These are phyloP conservation scores for Amorphotheca resinae DNA, from an alignment of 495 filamentous ascomycete species.

Conservation along the genomic window DNA sequence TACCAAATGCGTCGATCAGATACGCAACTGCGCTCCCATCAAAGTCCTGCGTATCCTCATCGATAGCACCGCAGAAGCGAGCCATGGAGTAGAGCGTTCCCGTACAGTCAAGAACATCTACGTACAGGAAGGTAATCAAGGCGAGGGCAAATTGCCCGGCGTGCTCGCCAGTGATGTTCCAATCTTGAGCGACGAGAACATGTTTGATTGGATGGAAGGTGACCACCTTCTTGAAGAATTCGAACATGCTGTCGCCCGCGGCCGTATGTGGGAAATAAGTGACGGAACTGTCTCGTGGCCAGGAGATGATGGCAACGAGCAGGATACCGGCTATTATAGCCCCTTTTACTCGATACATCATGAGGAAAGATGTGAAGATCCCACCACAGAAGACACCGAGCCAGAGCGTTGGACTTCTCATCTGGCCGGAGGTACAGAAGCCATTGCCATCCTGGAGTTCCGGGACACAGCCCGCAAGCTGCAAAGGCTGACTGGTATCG, in stretches of 20 bases:
- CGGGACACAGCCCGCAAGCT: conserved; percentile 51
- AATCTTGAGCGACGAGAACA: conserved; percentile 52
- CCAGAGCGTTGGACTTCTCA: conserved; percentile 71
- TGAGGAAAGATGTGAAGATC: conserved; percentile 58
- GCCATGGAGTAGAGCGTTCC: conserved; percentile 79
- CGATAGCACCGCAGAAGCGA: conserved; percentile 59
- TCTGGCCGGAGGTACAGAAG: conserved; percentile 39
- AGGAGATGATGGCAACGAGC: conserved; percentile 72
- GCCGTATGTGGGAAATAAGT: conserved; percentile 65
- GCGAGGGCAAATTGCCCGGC: conserved; percentile 63
- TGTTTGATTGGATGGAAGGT: conserved; percentile 62
- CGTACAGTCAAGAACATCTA: conserved; percentile 69
- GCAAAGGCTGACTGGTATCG: conserved; percentile 42
- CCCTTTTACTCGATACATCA: conserved; percentile 76
- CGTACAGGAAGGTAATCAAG: conserved; percentile 74
- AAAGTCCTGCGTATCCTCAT: conserved; percentile 63
- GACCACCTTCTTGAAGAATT: conserved; percentile 77
- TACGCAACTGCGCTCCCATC: conserved; percentile 69
- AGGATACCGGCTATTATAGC: conserved; percentile 71
- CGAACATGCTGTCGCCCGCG: conserved; percentile 51
- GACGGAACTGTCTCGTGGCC: conserved; percentile 59
- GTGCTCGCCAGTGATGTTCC: conserved; percentile 45
- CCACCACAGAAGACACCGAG: conserved; percentile 75
- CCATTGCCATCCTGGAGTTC: not conserved
- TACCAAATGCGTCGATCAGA: conserved; percentile 62